These are phyloP conservation scores for Polytolypa hystricis DNA, from an alignment of 2,329 filamentous ascomycete genomes.

Conservation along the genomic window DNA sequence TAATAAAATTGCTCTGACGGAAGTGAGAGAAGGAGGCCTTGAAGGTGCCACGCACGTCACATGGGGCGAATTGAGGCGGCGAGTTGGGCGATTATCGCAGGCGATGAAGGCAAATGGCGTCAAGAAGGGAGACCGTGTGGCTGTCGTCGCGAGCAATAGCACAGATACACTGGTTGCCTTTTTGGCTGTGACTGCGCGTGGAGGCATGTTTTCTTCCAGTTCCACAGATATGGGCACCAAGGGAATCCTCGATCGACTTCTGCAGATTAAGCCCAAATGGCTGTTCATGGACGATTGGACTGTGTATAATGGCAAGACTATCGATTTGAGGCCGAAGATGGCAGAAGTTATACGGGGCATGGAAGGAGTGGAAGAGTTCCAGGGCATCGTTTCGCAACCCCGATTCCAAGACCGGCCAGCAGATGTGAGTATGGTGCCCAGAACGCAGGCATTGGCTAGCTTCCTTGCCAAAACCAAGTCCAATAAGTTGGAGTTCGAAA, in stretches of 20 bases:
- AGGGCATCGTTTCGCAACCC: conserved; percentile 53
- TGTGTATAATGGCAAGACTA: conserved; percentile 65
- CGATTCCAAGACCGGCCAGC: conserved; percentile 48
- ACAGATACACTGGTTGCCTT: conserved; percentile 63
- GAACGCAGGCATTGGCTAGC: conserved; percentile 27
- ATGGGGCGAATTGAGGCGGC: conserved; percentile 54
- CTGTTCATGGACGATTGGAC: conserved; percentile 77
- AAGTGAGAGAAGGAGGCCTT: conserved; percentile 38
- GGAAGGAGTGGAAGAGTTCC: conserved; percentile 48
- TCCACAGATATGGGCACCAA: conserved; percentile 77
- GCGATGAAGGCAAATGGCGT: conserved; percentile 59
- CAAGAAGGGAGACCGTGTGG: conserved; percentile 59
- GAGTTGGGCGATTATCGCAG: conserved; percentile 49
- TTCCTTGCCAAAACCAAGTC: conserved; percentile 27
- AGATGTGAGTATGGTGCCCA: conserved; percentile 46
- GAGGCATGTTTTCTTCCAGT: conserved; percentile 63
- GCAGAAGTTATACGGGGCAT: conserved; percentile 53
- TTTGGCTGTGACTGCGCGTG: conserved; percentile 57
- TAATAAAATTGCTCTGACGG: conserved; percentile 56
- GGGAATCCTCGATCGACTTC: conserved; percentile 61
- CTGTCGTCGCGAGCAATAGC: conserved; percentile 63
- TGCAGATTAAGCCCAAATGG: conserved; percentile 65
- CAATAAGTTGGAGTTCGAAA: conserved; percentile 42
- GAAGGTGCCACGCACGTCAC: conserved; percentile 41
- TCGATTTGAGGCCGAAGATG: conserved; percentile 66